Base-by-base conservation (phyloP, 192 early-diverging fungal species). In the Haplosporangium gracile region DNA sequence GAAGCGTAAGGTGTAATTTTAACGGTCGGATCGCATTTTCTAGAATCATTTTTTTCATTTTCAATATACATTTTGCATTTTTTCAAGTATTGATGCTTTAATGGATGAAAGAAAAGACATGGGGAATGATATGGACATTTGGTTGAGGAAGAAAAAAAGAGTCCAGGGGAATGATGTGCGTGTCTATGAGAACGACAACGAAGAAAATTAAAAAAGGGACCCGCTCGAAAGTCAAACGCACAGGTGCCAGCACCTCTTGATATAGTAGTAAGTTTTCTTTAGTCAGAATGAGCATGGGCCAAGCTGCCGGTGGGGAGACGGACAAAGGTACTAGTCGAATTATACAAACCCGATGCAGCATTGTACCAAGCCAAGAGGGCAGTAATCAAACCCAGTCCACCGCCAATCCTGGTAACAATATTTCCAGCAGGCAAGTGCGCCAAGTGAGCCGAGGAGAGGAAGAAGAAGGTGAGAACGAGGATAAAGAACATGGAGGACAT, bases 321-420 rank as follows among this genome's bases (percentile, higher is more conserved):
- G 65, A 95, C 91, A 82, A 90, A 89, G 74, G 92, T 91, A 74
- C 88, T 91, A 36, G 90, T 78, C 8, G 81, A 80, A 42, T 88
- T 89, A 68, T 93, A 92, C 10, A 95, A 90, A 78, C 93, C 92
- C 22, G 92, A 90, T 0, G 93, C 90, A 29, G 94, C 92, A 79
- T 91, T 92, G 83, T 96, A 96, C 94, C 94, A 96, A 70, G 94
- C 95, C 77, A 94, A 90, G 22, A 95, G 68, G 13, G 95, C 92
- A 32, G 95, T 96, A 75, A 95, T 88, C 34, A 96, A 79, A 69
- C 94, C 95, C 70, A 96, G 89, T 74, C 91, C 93, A 49, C 95
- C 95, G 70, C 94, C 95, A 65, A 93, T 80, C 73, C 45, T 79
- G 43, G 83, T 85, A 39, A 85, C 93, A 70, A 92, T 88, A 75